Percentiles rank a stretch among this genome's conserved stretches.
phyloP scores from a whole-genome alignment of 169 alveolate species.

The Hammondia hammondi region DNA sequence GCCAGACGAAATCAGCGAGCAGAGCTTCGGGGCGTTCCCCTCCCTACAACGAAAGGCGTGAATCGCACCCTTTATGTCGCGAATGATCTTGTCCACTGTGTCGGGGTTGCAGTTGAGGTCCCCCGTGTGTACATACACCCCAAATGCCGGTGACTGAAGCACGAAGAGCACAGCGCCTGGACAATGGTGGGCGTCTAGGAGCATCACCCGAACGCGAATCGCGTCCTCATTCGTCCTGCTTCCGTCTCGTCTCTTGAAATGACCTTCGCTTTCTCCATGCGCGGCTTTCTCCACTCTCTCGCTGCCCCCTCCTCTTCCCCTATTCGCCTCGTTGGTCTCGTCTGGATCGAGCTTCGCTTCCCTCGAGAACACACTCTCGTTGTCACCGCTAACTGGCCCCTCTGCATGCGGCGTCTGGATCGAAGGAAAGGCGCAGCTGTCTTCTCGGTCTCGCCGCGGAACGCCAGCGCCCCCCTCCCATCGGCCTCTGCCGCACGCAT shows the following conservation, averaged over 20 bases:
- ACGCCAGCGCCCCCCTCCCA: too few species aligned
- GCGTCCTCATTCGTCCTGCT: background rate
- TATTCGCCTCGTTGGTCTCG: background rate
- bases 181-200: slow-evolving; percentile 35
- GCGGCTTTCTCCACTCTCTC: background rate
- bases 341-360: background rate
- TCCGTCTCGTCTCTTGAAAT: background rate
- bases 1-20: background rate
- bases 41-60: background rate
- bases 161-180: background rate
- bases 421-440: too few species aligned
- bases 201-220: background rate
- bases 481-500: too few species aligned
- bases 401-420: too few species aligned
- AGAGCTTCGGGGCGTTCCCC: background rate
- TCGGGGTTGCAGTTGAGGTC: slow-evolving; percentile 11
- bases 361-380: background rate
- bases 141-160: slow-evolving; percentile 35
- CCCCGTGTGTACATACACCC: slow-evolving; percentile 29
- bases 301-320: background rate
- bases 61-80: background rate
- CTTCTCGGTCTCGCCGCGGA: too few species aligned
- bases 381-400: too few species aligned
- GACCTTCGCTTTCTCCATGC: background rate
- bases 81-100: background rate